Evolutionary conservation across 169 alveolate species (phyloP), one percentile per base, ranked within the genome.

Genomic region (Plasmodium gonderi): DNA sequence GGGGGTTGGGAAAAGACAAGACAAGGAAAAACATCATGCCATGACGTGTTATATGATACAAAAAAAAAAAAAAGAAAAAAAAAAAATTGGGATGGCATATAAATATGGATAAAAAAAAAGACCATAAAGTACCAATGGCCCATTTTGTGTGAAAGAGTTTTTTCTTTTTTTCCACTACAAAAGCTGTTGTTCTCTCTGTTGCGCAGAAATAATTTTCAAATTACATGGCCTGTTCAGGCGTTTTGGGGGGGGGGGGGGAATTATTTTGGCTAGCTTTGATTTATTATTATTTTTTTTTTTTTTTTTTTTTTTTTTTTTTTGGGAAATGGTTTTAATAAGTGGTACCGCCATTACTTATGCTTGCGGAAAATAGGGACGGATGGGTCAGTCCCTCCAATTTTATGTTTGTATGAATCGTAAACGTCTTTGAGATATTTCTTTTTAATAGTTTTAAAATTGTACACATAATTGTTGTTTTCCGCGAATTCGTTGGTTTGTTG

Each of bases 361-460:
- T 90, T 90, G 78, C 49, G 54, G 72, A 90, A 90, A 78, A 77
- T 14, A 14, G 94, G 94, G 23, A 90, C 94, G 11, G 94, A 90
- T 12, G 94, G 82, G 42, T 90, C 94, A 5, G 94, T 90, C 8
- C 94, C 94, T 2, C 94, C 94, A 65, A 90, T 78, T 90, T 90
- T 90, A 72, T 90, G 94, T 14, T 90, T 90, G 74, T 90, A 90
- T 8, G 94, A 77, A 54, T 90, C 94, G 72, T 90, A 90, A 20
- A 79, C 94, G 3, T 90, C 80, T 78, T 78, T 76, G 33, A 90
- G 54, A 69, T 90, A 90, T 42, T 90, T 90, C 33, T 17, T 77
- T 90, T 90, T 90, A 5, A 78, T 17, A 42, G 31, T 78, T 78
- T 90, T 90, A 90, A 90, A 90, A 64, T 90, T 90, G 74, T 90